Evolutionary conservation across 306 rosid genomes (phyloP), one percentile per base, ranked within the genome.

Genomic region (Glycine tomentella): DNA sequence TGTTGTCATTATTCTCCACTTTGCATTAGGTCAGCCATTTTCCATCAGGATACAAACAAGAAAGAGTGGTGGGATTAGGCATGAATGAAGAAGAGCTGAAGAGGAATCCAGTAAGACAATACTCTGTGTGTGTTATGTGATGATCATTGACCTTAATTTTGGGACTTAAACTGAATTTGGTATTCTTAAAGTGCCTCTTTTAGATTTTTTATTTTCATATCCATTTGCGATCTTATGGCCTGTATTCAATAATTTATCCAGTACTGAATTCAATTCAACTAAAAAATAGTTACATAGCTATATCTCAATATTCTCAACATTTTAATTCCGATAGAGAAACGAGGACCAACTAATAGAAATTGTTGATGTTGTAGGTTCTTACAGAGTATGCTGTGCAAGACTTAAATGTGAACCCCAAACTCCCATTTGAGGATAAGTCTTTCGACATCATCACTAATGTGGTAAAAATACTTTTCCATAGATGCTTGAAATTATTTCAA

Each of bases 11-110:
- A 61, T 62, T 76, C 48, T 76, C 69, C 40, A 44, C 78, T 63
- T 84, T 81, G 70, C 51, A 74, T 81, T 87, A 93, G 97, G 90
- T 93, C 85, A 93, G 96, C 87, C 97, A 93, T 83, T 93, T 93
- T 80, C 96, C 97, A 36, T 33, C 91, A 1, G 94, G 96, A 73
- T 93, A 88, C 96, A 90, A 88, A 87, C 96, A 93, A 90, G 96
- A 88, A 49, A 82, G 88, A 64, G 75, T 88, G 15, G 92, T 90
- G 31, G 96, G 96, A 79, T 83, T 91, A 86, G 97, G 96, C 62
- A 63, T 93, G 96, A 93, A 93, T 76, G 96, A 90, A 83, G 90
- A 88, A 58, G 97, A 93, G 88, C 85, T 93, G 50, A 93, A 93
- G 84, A 86, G 81, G 31, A 93, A 93, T 65, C 92, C 87, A 33